A percentile compares a stretch with the other conserved stretches of the same genome.
phyloP scores from a whole-genome alignment of 2,329 filamentous ascomycete species.

The Diaporthe australafricana region DNA sequence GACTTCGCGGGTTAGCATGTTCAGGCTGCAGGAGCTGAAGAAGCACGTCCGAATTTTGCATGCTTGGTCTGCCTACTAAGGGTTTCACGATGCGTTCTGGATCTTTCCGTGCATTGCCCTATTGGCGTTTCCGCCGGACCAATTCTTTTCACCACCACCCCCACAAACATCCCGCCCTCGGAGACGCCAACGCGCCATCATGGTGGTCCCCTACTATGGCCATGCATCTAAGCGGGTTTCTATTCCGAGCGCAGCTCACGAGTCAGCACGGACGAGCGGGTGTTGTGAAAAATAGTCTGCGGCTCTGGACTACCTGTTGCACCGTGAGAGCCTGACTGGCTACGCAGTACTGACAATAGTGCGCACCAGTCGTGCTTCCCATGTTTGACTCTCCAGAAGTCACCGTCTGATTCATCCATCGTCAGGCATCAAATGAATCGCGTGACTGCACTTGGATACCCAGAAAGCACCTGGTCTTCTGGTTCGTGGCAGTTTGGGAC shows the following conservation, averaged over 20 bases:
- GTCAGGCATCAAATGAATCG: background rate
- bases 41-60: slow-evolving; percentile 5
- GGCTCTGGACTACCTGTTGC: background rate
- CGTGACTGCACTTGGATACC: background rate
- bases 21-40: slow-evolving; percentile 22
- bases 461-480: background rate
- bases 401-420: background rate
- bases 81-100: slow-evolving; percentile 24
- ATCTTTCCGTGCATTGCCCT: slow-evolving; percentile 23
- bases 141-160: background rate
- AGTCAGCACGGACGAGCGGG: slow-evolving; percentile 17
- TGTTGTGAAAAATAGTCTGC: background rate
- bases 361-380: background rate
- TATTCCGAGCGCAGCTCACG: slow-evolving; percentile 9
- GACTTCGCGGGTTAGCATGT: background rate
- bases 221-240: slow-evolving; percentile 1
- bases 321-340: background rate
- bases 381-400: slow-evolving; percentile 10
- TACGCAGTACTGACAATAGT: background rate
- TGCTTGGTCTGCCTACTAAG: slow-evolving; percentile 13
- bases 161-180: background rate
- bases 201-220: slow-evolving; percentile 15
- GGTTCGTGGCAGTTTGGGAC: background rate
- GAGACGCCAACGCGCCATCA: slow-evolving; percentile 11
- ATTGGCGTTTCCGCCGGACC: background rate